Evolutionary conservation across 805 yeast species (phyloP).

Genomic region (Metschnikowia drakensbergensis): DNA sequence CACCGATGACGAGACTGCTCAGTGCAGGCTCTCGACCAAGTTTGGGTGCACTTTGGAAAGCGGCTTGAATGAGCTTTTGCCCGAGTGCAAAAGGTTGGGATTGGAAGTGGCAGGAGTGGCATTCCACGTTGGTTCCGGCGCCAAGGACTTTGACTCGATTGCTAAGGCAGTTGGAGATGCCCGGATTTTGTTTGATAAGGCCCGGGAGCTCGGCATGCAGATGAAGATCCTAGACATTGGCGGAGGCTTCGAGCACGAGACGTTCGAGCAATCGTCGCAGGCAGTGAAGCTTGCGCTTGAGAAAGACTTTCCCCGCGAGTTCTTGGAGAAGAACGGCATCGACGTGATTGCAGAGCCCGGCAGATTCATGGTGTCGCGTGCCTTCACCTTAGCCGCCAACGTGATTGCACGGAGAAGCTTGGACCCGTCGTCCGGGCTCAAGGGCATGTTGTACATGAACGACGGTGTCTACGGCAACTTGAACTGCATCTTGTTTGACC

Average conservation of each 20-base stretch:
- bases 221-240: slow-evolving; percentile 77
- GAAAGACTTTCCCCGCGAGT: slow-evolving; percentile 51
- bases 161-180: slow-evolving; percentile 72
- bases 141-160: slow-evolving; percentile 46
- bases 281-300: slow-evolving; percentile 56
- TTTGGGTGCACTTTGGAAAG: slow-evolving; percentile 72
- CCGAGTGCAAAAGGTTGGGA: slow-evolving; percentile 55
- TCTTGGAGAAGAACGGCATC: slow-evolving; percentile 25
- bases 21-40: slow-evolving; percentile 81
- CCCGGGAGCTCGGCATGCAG: slow-evolving; percentile 38
- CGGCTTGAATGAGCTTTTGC: slow-evolving; percentile 51
- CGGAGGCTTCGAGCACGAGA: slow-evolving; percentile 77
- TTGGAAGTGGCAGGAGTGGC: slow-evolving; percentile 80
- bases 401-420: slow-evolving; percentile 77
- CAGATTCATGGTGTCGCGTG: slow-evolving; percentile 78
- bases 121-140: slow-evolving; percentile 95
- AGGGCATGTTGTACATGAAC: slow-evolving; percentile 72
- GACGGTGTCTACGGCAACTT: slow-evolving; percentile 96
- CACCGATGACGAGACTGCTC: slow-evolving; percentile 86
- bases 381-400: slow-evolving; percentile 79
- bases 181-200: slow-evolving; percentile 61
- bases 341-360: slow-evolving; percentile 90
- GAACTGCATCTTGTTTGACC: slow-evolving; percentile 92
- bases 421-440: slow-evolving; percentile 14
- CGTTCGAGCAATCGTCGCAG: slow-evolving; percentile 56